Evolutionary conservation across 441 rosid genomes (phyloP).

Genomic region (Kokia cookei): DNA sequence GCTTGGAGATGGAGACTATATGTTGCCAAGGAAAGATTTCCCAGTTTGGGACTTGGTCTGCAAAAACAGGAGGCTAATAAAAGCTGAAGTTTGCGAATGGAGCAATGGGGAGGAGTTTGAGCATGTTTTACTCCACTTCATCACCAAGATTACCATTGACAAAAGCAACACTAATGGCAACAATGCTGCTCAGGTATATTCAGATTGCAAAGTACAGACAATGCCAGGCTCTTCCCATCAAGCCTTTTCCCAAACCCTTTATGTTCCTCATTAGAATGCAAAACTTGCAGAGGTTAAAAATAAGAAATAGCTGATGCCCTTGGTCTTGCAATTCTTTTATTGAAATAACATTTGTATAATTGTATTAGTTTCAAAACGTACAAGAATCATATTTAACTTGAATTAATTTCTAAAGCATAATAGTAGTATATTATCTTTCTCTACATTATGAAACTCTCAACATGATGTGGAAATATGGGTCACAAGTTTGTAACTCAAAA

Average conservation of each 20-base stretch:
- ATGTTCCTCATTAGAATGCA: neutral
- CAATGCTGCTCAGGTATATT: constrained; percentile 6
- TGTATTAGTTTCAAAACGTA: too few species aligned
- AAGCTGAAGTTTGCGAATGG: constrained; percentile 71
- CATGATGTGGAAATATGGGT: too few species aligned
- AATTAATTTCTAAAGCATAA: too few species aligned
- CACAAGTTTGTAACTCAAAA: too few species aligned
- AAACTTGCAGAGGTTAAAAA: too few species aligned
- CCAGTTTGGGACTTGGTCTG: constrained; percentile 75
- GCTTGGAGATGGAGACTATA: constrained; percentile 42
- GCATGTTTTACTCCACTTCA: constrained; percentile 25
- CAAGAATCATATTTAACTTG: too few species aligned
- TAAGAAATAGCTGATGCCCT: too few species aligned
- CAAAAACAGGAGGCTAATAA: constrained; percentile 40
- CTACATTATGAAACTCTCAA: too few species aligned
- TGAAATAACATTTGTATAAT: neutral
- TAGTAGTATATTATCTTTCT: too few species aligned
- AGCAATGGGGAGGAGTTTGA: constrained; percentile 60
- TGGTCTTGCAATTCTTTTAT: too few species aligned
- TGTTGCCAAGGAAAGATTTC: constrained; percentile 84
- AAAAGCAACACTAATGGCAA: neutral
- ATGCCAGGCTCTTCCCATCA: constrained; percentile 33
- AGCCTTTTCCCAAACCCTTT: neutral
- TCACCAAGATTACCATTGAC: constrained; percentile 14
- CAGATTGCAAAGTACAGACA: constrained; percentile 45